phyloP scores from a whole-genome alignment of 257 asterid species.

The Catharanthus roseus region DNA sequence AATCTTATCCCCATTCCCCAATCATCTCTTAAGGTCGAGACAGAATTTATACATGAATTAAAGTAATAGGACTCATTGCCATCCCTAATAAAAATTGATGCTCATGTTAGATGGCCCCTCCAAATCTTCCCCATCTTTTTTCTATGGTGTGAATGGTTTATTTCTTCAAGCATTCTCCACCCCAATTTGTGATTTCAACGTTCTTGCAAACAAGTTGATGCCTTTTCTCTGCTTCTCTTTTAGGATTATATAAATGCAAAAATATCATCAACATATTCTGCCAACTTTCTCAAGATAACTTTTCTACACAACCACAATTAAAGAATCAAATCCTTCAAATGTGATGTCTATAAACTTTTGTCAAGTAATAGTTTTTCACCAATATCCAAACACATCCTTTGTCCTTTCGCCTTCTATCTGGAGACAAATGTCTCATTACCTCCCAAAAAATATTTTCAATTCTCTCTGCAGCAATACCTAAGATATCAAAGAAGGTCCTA shows the following conservation, averaged over 20 bases:
- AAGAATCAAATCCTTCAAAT: too few species aligned
- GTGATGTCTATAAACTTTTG: neutral
- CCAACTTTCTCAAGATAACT: neutral
- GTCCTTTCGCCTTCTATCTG: neutral
- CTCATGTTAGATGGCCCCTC: too few species aligned
- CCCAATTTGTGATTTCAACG: neutral
- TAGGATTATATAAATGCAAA: neutral
- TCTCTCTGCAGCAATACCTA: neutral
- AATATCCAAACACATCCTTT: neutral
- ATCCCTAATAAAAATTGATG: too few species aligned
- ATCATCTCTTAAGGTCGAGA: too few species aligned
- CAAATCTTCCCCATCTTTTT: too few species aligned
- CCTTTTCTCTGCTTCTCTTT: neutral
- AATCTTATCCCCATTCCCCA: too few species aligned
- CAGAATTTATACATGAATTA: too few species aligned
- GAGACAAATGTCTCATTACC: neutral
- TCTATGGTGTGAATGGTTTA: too few species aligned
- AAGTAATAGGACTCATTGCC: too few species aligned
- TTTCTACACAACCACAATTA: neutral
- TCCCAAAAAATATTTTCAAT: neutral
- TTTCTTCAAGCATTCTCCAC: neutral
- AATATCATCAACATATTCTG: too few species aligned
- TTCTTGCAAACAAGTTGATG: neutral
- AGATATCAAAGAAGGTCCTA: neutral
- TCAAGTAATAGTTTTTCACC: neutral